phyloP scores from a whole-genome alignment of 768 basidiomycete species.

The Pisolithus tinctorius region DNA sequence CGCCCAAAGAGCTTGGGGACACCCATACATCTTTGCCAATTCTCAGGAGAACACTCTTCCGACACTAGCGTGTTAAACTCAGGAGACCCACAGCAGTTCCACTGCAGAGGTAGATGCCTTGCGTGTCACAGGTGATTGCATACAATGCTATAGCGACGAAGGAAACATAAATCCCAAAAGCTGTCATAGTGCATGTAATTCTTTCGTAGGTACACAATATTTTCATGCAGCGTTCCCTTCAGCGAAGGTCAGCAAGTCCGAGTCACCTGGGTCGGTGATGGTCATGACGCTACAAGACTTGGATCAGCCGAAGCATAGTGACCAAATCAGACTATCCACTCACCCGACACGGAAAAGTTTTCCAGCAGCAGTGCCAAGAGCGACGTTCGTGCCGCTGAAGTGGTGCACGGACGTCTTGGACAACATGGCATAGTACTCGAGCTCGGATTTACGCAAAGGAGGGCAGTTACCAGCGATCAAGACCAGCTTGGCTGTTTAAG shows the following conservation, averaged over 20 bases:
- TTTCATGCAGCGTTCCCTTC: constrained; percentile 63
- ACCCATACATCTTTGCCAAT: not conserved
- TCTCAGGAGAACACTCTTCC: not conserved
- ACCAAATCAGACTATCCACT: constrained; percentile 13
- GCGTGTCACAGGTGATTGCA: not conserved
- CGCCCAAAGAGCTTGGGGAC: too few species aligned
- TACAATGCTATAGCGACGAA: not conserved
- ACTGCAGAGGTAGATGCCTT: not conserved
- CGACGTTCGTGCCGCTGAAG: constrained; percentile 95
- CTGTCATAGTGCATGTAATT: constrained; percentile 2
- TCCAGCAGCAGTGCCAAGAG: constrained; percentile 97
- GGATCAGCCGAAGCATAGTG: constrained; percentile 2
- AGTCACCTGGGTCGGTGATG: constrained; percentile 92
- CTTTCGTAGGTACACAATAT: not conserved
- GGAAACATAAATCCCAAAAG: not conserved
- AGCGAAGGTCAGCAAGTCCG: constrained; percentile 85
- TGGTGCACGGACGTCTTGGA: constrained; percentile 99
- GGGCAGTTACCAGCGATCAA: constrained; percentile 99
- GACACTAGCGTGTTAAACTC: not conserved
- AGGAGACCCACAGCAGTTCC: not conserved
- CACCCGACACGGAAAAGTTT: constrained; percentile 98
- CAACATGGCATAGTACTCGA: constrained; percentile 99
- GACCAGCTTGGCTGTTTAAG: constrained; percentile 83
- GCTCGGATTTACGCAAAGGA: constrained; percentile 96
- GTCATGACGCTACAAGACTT: constrained; percentile 31